phyloP scores from a whole-genome alignment of 257 asterid species.

The Echium plantagineum region DNA sequence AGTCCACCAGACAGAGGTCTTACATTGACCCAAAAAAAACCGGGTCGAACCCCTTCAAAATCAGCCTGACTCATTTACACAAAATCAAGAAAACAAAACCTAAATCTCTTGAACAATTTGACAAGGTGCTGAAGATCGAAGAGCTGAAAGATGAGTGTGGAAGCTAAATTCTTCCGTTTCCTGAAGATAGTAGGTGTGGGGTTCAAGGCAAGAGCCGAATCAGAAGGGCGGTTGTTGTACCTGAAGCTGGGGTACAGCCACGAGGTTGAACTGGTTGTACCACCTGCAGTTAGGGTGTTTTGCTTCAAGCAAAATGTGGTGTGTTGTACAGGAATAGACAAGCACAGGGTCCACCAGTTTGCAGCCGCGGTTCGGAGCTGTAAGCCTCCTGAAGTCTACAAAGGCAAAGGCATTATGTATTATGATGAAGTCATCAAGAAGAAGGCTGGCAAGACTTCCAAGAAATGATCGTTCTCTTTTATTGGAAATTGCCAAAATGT shows the following conservation, averaged over 20 bases:
- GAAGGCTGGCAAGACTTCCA: conserved; percentile 65
- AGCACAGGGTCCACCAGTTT: conserved; percentile 56
- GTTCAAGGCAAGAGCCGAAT: conserved; percentile 70
- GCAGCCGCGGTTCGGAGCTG: conserved; percentile 55
- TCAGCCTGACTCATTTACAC: too few relatives aligned
- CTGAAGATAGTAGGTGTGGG: conserved; percentile 77
- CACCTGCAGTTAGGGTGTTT: conserved; percentile 59
- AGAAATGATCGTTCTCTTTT: not conserved
- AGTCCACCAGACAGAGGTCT: too few relatives aligned
- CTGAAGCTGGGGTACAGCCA: conserved; percentile 68
- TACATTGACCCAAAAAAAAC: too few relatives aligned
- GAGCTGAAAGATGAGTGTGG: conserved; percentile 16
- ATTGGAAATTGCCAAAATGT: too few relatives aligned
- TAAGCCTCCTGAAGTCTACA: conserved; percentile 62
- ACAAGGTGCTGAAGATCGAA: too few relatives aligned
- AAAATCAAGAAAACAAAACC: too few relatives aligned
- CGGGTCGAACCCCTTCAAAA: too few relatives aligned
- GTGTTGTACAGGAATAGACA: conserved; percentile 66
- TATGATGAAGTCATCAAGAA: conserved; percentile 59
- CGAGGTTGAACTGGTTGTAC: conserved; percentile 49
- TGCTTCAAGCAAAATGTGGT: conserved; percentile 50
- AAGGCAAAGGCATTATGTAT: conserved; percentile 68
- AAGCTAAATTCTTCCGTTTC: conserved; percentile 48
- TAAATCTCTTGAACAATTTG: too few relatives aligned
- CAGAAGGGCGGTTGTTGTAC: conserved; percentile 63